phyloP scores from a whole-genome alignment of 345 rosid genomes.

The Theobroma cacao region DNA sequence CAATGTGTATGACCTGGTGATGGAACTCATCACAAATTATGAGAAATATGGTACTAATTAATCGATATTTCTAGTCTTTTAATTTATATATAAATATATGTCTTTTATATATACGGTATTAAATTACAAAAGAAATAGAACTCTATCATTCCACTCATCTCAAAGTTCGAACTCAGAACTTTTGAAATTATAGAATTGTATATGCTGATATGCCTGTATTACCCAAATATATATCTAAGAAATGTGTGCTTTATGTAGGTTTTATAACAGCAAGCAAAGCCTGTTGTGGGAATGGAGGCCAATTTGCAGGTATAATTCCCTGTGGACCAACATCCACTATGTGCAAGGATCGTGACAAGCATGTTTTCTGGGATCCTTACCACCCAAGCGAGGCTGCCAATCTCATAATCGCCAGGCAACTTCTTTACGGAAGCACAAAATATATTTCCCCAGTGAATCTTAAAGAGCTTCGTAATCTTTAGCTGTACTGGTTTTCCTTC shows the following conservation, averaged over 20 bases:
- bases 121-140: too few relatives aligned
- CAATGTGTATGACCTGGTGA: constrained; percentile 75
- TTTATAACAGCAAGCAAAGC: constrained; percentile 68
- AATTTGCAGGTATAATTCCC: constrained; percentile 82
- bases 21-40: constrained; percentile 85
- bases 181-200: too few relatives aligned
- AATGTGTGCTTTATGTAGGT: constrained; percentile 33
- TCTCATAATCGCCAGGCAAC: constrained; percentile 56
- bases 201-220: background rate
- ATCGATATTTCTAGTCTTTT: background rate
- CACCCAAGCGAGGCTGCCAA: constrained; percentile 89
- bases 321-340: constrained; percentile 79
- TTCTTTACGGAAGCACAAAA: constrained; percentile 48
- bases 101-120: too few relatives aligned
- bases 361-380: constrained; percentile 90
- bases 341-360: constrained; percentile 60
- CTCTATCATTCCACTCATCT: too few relatives aligned
- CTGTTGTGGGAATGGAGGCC: constrained; percentile 83
- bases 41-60: constrained; percentile 56
- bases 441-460: constrained; percentile 65
- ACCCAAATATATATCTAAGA: background rate
- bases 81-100: too few relatives aligned
- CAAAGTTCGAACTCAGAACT: too few relatives aligned
- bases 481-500: background rate
- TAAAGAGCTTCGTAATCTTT: constrained; percentile 62